Evolutionary conservation across 208 protist genomes (phyloP).

Genomic region (Leishmania amazonensis): DNA sequence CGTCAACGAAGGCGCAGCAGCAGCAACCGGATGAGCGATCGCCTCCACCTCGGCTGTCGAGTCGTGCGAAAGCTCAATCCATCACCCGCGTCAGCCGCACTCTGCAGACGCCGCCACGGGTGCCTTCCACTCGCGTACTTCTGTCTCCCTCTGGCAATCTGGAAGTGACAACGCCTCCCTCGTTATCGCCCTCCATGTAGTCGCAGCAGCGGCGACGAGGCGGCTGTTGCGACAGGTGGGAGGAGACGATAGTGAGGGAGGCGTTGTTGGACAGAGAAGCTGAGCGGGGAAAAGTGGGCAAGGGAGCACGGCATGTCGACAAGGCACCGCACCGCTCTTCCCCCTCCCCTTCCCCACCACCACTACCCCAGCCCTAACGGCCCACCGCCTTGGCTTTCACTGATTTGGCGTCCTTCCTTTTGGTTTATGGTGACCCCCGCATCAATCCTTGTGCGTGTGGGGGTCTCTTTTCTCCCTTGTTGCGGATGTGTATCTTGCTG

Average conservation of each 20-base stretch:
- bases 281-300: background rate
- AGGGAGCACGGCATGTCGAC: background rate
- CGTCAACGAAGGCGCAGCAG: background rate
- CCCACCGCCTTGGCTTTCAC: background rate
- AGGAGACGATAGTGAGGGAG: background rate
- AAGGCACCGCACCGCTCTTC: background rate
- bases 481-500: no score
- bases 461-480: background rate
- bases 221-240: background rate
- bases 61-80: conserved; percentile 18
- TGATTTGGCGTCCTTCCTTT: background rate
- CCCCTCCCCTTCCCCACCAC: background rate
- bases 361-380: background rate
- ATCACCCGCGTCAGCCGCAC: conserved; percentile 9
- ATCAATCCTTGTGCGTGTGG: background rate
- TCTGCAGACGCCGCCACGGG: conserved; percentile 13
- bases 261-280: background rate
- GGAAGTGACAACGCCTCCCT: conserved; percentile 21
- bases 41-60: conserved; percentile 24
- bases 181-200: background rate
- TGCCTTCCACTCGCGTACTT: conserved; percentile 22
- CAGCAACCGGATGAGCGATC: conserved; percentile 11
- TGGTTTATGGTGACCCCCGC: background rate
- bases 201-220: background rate
- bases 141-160: conserved; percentile 22